Percentiles rank a stretch among this genome's conserved stretches.
phyloP scores from a whole-genome alignment of 2,329 filamentous ascomycete species.

The Furcasterigmium furcatum region DNA sequence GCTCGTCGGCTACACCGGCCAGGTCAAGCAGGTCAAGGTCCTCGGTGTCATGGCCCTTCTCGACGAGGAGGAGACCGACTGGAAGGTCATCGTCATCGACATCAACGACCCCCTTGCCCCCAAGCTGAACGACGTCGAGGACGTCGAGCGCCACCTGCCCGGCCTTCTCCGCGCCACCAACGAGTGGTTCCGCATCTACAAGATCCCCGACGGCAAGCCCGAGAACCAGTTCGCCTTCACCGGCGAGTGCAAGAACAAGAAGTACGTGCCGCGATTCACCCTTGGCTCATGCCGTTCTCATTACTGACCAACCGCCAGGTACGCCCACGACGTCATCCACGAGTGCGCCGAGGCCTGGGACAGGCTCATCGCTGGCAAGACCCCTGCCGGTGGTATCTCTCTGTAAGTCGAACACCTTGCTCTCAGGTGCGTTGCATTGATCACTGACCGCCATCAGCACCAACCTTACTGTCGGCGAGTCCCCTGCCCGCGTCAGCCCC shows the following conservation, averaged over 20 bases:
- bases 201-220: slow-evolving; percentile 99
- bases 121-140: slow-evolving; percentile 98
- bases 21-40: slow-evolving; percentile 99
- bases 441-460: slow-evolving; percentile 51
- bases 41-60: slow-evolving; percentile 98
- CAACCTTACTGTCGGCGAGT: slow-evolving; percentile 76
- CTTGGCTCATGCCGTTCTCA: neutral
- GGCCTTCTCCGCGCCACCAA: slow-evolving; percentile 97
- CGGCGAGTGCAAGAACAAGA: slow-evolving; percentile 99
- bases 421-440: slow-evolving; percentile 5
- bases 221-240: slow-evolving; percentile 99
- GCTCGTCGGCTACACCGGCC: slow-evolving; percentile 90
- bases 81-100: slow-evolving; percentile 99
- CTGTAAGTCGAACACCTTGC: slow-evolving; percentile 65
- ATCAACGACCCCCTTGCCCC: slow-evolving; percentile 93
- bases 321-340: slow-evolving; percentile 91
- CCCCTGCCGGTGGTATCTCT: slow-evolving; percentile 70
- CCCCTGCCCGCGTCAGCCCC: slow-evolving; percentile 66
- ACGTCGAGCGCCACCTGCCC: slow-evolving; percentile 96
- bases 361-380: slow-evolving; percentile 90
- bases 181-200: slow-evolving; percentile 99
- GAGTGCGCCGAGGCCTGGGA: slow-evolving; percentile 98
- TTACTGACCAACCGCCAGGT: slow-evolving; percentile 42
- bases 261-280: too few relatives aligned
- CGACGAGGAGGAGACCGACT: slow-evolving; percentile 99